Conservation (phyloP, 768 basidiomycete genomes). For the Cytidiella melzeri region DNA sequence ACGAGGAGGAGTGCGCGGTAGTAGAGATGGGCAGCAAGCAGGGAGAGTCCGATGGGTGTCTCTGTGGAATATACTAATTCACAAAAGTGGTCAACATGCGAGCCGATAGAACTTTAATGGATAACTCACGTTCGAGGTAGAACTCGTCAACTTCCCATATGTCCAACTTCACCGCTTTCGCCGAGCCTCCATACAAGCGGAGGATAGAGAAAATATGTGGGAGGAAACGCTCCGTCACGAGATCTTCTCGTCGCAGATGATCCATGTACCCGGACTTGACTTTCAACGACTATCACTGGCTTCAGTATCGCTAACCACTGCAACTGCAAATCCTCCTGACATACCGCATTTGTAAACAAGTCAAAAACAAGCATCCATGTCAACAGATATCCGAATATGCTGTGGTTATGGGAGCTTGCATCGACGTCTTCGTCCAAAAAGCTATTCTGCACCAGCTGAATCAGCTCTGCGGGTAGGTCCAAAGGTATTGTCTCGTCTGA, state of each 20-base stretch:
- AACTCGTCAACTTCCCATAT: conserved; percentile 84
- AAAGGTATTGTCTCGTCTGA: conserved; percentile 47
- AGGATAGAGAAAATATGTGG: conserved; percentile 66
- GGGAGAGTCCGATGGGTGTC: conserved; percentile 42
- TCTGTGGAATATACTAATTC: conserved; percentile 52
- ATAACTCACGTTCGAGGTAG: conserved; percentile 57
- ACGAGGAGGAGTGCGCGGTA: conserved; percentile 80
- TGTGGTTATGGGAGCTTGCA: conserved; percentile 34
- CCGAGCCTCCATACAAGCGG: conserved; percentile 55
- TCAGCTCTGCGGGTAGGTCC: conserved; percentile 60
- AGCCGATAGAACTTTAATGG: neutral
- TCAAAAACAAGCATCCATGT: conserved; percentile 90
- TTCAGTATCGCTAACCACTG: neutral
- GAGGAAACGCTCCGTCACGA: conserved; percentile 63
- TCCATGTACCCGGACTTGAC: conserved; percentile 82
- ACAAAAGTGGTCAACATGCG: neutral
- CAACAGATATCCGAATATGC: conserved; percentile 64
- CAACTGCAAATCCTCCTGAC: conserved; percentile 27
- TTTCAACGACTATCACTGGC: conserved; percentile 64
- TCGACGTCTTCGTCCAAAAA: conserved; percentile 35
- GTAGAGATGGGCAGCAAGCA: conserved; percentile 83
- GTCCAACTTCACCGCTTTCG: conserved; percentile 74
- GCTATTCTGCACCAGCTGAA: conserved; percentile 52
- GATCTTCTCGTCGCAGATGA: conserved; percentile 64
- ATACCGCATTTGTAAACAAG: conserved; percentile 75